Evolutionary conservation across 192 early-diverging fungal genomes (phyloP).

Genomic region (Coemansia sp.): DNA sequence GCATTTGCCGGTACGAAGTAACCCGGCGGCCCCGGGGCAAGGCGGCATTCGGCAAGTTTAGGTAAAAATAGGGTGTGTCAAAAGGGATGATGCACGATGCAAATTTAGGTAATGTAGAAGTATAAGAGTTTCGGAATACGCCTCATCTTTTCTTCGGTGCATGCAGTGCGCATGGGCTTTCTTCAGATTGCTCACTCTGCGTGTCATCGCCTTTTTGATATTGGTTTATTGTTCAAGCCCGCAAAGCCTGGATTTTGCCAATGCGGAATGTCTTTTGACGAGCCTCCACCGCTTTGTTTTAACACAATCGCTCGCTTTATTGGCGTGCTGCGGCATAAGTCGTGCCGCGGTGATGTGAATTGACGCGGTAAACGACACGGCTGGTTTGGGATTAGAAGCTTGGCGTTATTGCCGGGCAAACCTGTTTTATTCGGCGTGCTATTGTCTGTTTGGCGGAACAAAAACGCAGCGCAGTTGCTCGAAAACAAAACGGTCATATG

Average conservation of each 20-base stretch:
- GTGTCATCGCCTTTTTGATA: slow-evolving; percentile 3
- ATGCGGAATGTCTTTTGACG: background rate
- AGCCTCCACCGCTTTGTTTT: background rate
- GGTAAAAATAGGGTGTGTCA: background rate
- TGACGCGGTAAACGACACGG: background rate
- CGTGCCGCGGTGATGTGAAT: background rate
- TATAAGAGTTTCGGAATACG: slow-evolving; percentile 9
- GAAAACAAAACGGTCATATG: slow-evolving; percentile 1
- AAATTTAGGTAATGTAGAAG: slow-evolving; percentile 28
- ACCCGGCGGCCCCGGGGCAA: background rate
- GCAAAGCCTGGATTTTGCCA: background rate
- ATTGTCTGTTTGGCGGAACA: too few species aligned
- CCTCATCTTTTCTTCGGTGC: slow-evolving; percentile 6
- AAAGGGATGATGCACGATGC: slow-evolving; percentile 18
- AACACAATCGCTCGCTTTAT: background rate
- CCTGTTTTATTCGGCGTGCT: too few species aligned
- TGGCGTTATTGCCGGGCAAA: too few species aligned
- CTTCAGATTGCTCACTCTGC: background rate
- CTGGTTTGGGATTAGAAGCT: too few species aligned
- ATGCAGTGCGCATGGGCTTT: slow-evolving; percentile 5
- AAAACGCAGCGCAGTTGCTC: too few species aligned
- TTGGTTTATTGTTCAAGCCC: background rate
- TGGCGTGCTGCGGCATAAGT: background rate
- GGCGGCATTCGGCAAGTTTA: background rate
- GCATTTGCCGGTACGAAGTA: background rate